phyloP scores from a whole-genome alignment of 2,329 filamentous ascomycete genomes.

The Diaporthe sp. region DNA sequence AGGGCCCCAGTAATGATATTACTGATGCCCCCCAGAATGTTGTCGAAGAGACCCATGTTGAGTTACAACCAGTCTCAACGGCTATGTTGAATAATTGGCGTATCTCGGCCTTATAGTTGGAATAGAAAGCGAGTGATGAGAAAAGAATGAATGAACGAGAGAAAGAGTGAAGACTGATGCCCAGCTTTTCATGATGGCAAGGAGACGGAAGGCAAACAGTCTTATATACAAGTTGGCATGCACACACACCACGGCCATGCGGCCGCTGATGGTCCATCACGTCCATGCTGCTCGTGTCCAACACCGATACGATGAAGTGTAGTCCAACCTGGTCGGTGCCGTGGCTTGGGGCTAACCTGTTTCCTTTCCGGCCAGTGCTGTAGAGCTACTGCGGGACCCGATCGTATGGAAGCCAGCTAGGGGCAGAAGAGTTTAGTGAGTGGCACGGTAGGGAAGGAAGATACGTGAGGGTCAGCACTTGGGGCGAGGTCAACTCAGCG shows the following conservation, averaged over 20 bases:
- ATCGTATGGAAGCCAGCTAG: constrained; percentile 4
- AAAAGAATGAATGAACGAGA: not conserved
- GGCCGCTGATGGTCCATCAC: not conserved
- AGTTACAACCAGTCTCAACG: constrained; percentile 30
- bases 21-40: not conserved
- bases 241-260: constrained; percentile 6
- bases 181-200: not conserved
- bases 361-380: not conserved
- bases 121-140: constrained; percentile 36
- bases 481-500: not conserved
- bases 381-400: constrained; percentile 22
- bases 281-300: constrained; percentile 14
- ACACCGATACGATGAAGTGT: constrained; percentile 5
- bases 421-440: not conserved
- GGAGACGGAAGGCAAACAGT: not conserved
- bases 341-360: constrained; percentile 30
- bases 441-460: not conserved
- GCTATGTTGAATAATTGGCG: not conserved
- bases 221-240: constrained; percentile 20
- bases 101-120: not conserved
- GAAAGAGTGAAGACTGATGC: constrained; percentile 28
- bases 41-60: constrained; percentile 44
- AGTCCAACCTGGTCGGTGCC: constrained; percentile 20
- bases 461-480: not conserved
- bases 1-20: constrained; percentile 28